phyloP scores from a whole-genome alignment of 192 early-diverging fungal genomes.

The Dissophora globulifera region DNA sequence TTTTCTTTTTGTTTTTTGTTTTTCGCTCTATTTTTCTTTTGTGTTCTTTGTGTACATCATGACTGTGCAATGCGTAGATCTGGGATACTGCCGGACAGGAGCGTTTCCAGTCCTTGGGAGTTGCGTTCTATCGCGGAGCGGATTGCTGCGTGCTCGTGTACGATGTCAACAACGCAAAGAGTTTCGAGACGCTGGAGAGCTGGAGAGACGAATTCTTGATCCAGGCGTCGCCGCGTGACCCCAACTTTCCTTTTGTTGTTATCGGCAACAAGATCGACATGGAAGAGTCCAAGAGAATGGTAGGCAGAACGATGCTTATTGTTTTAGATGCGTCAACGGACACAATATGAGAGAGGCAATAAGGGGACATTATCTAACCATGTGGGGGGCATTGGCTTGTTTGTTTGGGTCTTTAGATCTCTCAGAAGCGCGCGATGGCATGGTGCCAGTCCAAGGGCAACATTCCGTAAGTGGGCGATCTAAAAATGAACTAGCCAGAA shows the following conservation, averaged over 20 bases:
- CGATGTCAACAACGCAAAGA: conserved; percentile 95
- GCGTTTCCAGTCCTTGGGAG: conserved; percentile 97
- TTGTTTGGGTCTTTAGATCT: conserved; percentile 69
- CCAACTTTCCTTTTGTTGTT: conserved; percentile 99
- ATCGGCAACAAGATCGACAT: conserved; percentile 99
- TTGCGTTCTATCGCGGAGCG: conserved; percentile 98
- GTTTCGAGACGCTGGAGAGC: conserved; percentile 95
- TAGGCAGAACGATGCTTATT: too few species aligned
- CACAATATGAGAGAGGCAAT: too few species aligned
- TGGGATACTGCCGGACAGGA: conserved; percentile 99
- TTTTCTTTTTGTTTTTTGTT: conserved; percentile 2
- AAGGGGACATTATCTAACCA: too few species aligned
- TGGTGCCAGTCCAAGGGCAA: conserved; percentile 97
- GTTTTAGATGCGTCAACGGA: too few species aligned
- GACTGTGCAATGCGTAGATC: conserved; percentile 71
- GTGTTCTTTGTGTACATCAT: too few species aligned
- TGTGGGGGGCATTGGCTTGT: not conserved
- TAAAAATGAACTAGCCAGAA: not conserved
- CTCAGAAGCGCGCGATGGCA: conserved; percentile 92
- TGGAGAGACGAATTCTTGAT: conserved; percentile 99
- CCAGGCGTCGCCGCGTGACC: conserved; percentile 92
- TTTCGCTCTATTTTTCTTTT: too few species aligned
- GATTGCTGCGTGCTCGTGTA: conserved; percentile 99
- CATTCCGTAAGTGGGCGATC: conserved; percentile 69
- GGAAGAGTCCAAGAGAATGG: conserved; percentile 92